Base-by-base conservation (phyloP, 768 basidiomycete genomes). In the Butyriboletus loyo region DNA sequence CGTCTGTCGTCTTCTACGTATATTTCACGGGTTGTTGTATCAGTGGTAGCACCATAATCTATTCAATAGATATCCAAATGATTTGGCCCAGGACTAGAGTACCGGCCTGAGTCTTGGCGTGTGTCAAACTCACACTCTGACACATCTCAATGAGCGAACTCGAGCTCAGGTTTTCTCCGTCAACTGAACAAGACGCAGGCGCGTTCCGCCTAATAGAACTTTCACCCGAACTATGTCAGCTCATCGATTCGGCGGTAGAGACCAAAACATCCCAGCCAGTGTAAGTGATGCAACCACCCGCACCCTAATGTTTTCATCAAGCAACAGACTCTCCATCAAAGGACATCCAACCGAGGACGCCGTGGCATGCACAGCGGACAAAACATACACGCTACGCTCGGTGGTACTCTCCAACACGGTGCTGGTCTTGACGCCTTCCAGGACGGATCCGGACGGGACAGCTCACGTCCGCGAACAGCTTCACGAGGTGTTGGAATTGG, bases 331-430 rank as follows among this genome's bases (percentile, higher is more conserved):
- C 48, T 77, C 78, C 25, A 86, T 98, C 71, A 95, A 93, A 67
- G 96, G 95, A 7, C 75, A 84, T 39, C 69, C 82, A 2, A 77
- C 79, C 27, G 94, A 98, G 59, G 88, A 95, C 60, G 96, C 95
- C 0, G 93, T 97, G 0, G 72, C 96, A 9, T 98, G 96, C 67
- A 96, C 94, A 0, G 60, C 75, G 0, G 77, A 85, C 52, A 84
- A 81, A 65, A 98, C 96, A 0, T 99, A 87, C 65, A 64, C 80
- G 2, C 72, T 98, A 25, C 85, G 95, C 50, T 88, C 93, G 0
- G 86, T 98, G n/a, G 78, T 79, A 9, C 74, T 97, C 42, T 97
- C 94, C 17, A 98, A 98, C 68, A 86, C 92, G 0, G 72, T 95
- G 31, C 75, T 94, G 13, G 80, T 98, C 39, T 76, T 89, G 54